These are phyloP conservation scores for Wickerhamiella azyma DNA, from an alignment of 805 yeast species.

Conservation along the genomic window DNA sequence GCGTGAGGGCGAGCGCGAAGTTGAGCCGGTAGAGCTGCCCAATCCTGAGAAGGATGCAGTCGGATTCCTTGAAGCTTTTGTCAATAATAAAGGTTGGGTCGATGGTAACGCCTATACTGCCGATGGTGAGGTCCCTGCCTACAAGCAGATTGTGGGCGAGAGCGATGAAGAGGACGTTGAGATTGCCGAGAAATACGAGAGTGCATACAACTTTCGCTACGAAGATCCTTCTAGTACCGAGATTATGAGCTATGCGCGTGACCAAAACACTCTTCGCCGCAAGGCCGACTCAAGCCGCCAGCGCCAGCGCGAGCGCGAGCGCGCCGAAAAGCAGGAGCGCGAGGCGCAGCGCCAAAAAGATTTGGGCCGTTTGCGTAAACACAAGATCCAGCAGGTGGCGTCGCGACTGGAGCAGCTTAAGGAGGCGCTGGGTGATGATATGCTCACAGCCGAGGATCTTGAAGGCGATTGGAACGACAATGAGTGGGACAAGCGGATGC, in stretches of 20 bases:
- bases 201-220: constrained; percentile 85
- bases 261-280: constrained; percentile 81
- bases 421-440: constrained; percentile 54
- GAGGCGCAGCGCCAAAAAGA: constrained; percentile 44
- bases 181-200: constrained; percentile 81
- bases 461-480: constrained; percentile 80
- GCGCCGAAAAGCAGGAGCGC: constrained; percentile 38
- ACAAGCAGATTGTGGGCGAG: constrained; percentile 29
- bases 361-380: constrained; percentile 55
- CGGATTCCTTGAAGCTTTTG: constrained; percentile 58
- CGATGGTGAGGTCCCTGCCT: constrained; percentile 24
- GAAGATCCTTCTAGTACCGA: constrained; percentile 88
- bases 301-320: constrained; percentile 63
- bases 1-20: constrained; percentile 38
- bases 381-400: constrained; percentile 62
- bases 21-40: constrained; percentile 36
- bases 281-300: constrained; percentile 61
- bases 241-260: constrained; percentile 85
- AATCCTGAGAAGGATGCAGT: constrained; percentile 51
- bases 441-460: constrained; percentile 60
- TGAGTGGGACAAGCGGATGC: constrained; percentile 83
- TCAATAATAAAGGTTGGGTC: constrained; percentile 78
- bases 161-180: constrained; percentile 52
- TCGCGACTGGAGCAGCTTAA: constrained; percentile 53
- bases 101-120: constrained; percentile 46